Conservation (phyloP, 2,329 filamentous ascomycete species). For the Stemphylium beticola region DNA sequence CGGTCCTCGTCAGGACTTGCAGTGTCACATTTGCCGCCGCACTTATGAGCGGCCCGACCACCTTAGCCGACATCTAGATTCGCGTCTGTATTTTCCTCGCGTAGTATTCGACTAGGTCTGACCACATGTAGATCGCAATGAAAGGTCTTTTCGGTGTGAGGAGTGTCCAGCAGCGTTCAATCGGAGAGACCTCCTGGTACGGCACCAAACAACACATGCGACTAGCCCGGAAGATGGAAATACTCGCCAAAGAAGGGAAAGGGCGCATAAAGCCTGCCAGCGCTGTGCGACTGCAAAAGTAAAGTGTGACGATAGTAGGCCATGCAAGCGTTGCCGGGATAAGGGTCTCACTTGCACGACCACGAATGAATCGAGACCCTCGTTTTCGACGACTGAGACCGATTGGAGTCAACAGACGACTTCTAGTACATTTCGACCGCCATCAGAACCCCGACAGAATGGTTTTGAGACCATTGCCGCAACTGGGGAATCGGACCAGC, state of each 20-base stretch:
- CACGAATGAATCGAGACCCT: background rate
- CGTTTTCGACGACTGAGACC: background rate
- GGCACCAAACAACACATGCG: conserved; percentile 36
- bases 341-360: conserved; percentile 18
- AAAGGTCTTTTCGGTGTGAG: conserved; percentile 36
- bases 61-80: conserved; percentile 40
- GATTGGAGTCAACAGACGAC: too few species aligned
- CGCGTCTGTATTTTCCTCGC: conserved; percentile 15
- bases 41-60: conserved; percentile 40
- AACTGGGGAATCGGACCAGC: too few species aligned
- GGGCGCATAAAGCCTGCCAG: conserved; percentile 40
- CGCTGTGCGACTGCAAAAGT: conserved; percentile 40
- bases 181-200: conserved; percentile 32
- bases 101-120: background rate
- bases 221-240: conserved; percentile 31
- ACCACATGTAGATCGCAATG: conserved; percentile 30
- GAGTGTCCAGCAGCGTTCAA: conserved; percentile 42
- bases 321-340: conserved; percentile 32
- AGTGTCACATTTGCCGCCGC: conserved; percentile 37
- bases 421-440: too few species aligned
- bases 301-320: conserved; percentile 39
- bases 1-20: background rate
- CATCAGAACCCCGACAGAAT: too few species aligned
- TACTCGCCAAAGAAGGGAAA: conserved; percentile 24
- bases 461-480: too few species aligned